Evolutionary conservation across 2,329 filamentous ascomycete genomes (phyloP), one percentile per base, ranked within the genome.

Genomic region (Fusarium pseudograminearum): DNA sequence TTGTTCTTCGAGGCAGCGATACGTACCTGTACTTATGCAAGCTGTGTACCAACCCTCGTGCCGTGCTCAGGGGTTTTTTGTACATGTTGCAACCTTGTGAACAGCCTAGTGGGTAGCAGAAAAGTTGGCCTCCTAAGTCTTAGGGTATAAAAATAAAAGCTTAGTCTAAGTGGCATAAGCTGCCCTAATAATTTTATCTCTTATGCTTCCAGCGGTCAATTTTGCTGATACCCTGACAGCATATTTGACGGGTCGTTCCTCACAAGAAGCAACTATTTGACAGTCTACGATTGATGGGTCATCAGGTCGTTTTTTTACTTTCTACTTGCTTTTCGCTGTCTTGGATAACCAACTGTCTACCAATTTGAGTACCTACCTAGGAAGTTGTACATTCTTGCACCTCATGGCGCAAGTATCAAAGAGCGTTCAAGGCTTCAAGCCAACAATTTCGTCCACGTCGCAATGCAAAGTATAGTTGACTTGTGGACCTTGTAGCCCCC

Each of bases 401-500:
- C 34, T 28, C n/a, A 30, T n/a, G 31, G 31, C 15, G 48, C 24
- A 26, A 52, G 38, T 41, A 18, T 41, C 18, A 24, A 41, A 52
- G 36, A 51, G 22, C 22, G 34, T 48, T 34, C 28, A 28, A 44
- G 58, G 20, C 56, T 52, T 20, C 24, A 30, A 33, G 34, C 48
- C 26, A 52, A 20, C 20, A 22, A 28, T 22, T 56, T 56, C 22
- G 42, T 30, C 7, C 44, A 50, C 31, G 28, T 34, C 31, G 24
- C 15, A 28, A 18, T n/a, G 33, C 20, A 20, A 44, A 34, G 68
- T 73, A 71, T 57, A 38, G 30, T 50, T 24, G 71, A 73, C 73
- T 44, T 57, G 10, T 24, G 14, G n/a, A 12, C 4, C 18, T 40
- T 52, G 73, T 75, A 64, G 38, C 57, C 71, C 70, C 69, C 65